Conservation (phyloP, 2,329 filamentous ascomycete genomes). For the Ilyonectria robusta region DNA sequence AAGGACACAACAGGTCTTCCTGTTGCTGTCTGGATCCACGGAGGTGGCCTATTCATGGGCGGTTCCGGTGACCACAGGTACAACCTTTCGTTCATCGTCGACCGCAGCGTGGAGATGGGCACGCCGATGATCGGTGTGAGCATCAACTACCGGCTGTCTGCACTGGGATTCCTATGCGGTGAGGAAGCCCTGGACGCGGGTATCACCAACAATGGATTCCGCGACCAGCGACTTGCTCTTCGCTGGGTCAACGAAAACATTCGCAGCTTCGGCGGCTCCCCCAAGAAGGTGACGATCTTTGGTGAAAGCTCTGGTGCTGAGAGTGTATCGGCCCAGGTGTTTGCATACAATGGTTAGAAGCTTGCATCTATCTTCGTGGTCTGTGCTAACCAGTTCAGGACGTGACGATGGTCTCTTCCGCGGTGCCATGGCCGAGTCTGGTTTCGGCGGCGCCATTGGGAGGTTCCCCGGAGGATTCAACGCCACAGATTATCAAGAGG, state of each 20-base stretch:
- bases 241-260: constrained; percentile 65
- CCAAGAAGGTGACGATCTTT: constrained; percentile 63
- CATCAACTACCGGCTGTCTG: constrained; percentile 64
- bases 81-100: constrained; percentile 72
- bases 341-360: constrained; percentile 60
- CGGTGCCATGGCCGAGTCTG: constrained; percentile 64
- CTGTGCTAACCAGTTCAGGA: constrained; percentile 35
- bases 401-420: constrained; percentile 67
- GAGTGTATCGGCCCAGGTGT: constrained; percentile 60
- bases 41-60: constrained; percentile 52
- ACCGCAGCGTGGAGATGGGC: constrained; percentile 59
- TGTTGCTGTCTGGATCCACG: constrained; percentile 72
- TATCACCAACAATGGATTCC: constrained; percentile 64
- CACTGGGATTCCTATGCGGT: constrained; percentile 63
- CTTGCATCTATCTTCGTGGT: neutral
- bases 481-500: constrained; percentile 46
- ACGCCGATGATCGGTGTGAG: constrained; percentile 64
- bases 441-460: constrained; percentile 53
- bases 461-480: constrained; percentile 49
- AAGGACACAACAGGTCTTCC: constrained; percentile 60
- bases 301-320: constrained; percentile 66
- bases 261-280: constrained; percentile 60
- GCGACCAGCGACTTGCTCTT: constrained; percentile 63
- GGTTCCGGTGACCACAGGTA: constrained; percentile 64
- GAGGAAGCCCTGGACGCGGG: constrained; percentile 57